phyloP scores from a whole-genome alignment of 129 eudicot genomes.

The Saposhnikovia divaricata region DNA sequence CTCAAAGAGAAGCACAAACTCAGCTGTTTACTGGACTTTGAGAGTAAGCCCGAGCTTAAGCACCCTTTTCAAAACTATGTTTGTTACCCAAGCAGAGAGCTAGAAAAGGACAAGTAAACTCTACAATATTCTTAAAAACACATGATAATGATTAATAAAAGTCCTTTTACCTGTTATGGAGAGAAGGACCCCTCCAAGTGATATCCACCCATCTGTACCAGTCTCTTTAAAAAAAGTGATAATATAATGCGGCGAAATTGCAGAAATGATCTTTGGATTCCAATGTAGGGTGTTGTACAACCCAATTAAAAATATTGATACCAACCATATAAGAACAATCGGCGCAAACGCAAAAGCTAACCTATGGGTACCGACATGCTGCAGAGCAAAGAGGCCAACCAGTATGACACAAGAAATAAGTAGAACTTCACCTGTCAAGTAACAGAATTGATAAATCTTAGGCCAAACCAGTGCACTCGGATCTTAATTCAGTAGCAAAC shows the following conservation, averaged over 20 bases:
- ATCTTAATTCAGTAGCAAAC: not conserved
- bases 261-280: constrained; percentile 67
- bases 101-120: not conserved
- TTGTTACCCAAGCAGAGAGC: not conserved
- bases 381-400: constrained; percentile 78
- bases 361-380: constrained; percentile 77
- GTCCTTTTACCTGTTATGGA: constrained; percentile 59
- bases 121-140: constrained; percentile 1
- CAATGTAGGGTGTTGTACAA: constrained; percentile 60
- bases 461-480: not conserved
- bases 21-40: too few relatives aligned
- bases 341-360: constrained; percentile 79
- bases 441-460: not conserved
- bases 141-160: not conserved
- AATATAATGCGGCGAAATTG: constrained; percentile 84
- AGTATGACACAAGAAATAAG: constrained; percentile 55
- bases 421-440: constrained; percentile 39
- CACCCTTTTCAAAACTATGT: too few relatives aligned
- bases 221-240: constrained; percentile 57
- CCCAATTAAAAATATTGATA: constrained; percentile 60
- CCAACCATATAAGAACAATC: constrained; percentile 65
- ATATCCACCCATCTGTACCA: constrained; percentile 71
- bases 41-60: too few relatives aligned
- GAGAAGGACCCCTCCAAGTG: constrained; percentile 84
- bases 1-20: too few relatives aligned